Evolutionary conservation across 768 basidiomycete genomes (phyloP).

Genomic region (Sarcodon aspratus): DNA sequence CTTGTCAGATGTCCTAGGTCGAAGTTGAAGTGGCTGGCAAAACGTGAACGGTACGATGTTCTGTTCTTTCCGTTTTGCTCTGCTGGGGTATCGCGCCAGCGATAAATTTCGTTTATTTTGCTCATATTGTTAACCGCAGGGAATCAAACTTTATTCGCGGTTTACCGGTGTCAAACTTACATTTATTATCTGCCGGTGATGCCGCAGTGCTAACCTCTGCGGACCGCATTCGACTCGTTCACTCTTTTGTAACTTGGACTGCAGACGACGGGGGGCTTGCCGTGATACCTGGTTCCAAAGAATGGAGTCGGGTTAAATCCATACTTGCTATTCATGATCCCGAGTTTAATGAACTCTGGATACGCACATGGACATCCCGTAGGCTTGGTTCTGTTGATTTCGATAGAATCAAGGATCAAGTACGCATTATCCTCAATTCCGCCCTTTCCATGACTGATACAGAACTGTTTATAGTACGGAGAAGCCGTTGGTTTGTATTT

Average conservation of each 20-base stretch:
- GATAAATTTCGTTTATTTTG: background rate
- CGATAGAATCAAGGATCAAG: conserved; percentile 64
- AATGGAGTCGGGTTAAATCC: conserved; percentile 75
- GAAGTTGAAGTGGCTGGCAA: conserved; percentile 52
- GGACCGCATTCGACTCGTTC: conserved; percentile 72
- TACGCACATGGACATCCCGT: conserved; percentile 59
- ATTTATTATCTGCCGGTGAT: conserved; percentile 29
- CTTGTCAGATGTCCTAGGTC: conserved; percentile 61
- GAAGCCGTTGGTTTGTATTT: conserved; percentile 83
- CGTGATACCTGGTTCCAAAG: conserved; percentile 54
- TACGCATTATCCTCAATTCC: conserved; percentile 16
- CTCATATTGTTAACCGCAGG: conserved; percentile 21
- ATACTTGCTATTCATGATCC: conserved; percentile 81
- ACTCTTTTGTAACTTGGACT: conserved; percentile 60
- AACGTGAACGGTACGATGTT: conserved; percentile 56
- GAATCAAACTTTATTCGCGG: conserved; percentile 71
- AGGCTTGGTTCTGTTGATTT: conserved; percentile 54
- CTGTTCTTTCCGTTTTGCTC: background rate
- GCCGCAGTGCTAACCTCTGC: conserved; percentile 46
- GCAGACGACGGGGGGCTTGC: conserved; percentile 76
- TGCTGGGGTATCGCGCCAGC: background rate
- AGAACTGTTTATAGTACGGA: conserved; percentile 44
- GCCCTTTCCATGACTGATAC: conserved; percentile 4
- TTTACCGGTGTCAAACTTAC: conserved; percentile 43
- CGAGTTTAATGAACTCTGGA: conserved; percentile 71